Evolutionary conservation across 2,329 filamentous ascomycete genomes (phyloP).

Genomic region (Monilinia vaccinii-corymbosi): DNA sequence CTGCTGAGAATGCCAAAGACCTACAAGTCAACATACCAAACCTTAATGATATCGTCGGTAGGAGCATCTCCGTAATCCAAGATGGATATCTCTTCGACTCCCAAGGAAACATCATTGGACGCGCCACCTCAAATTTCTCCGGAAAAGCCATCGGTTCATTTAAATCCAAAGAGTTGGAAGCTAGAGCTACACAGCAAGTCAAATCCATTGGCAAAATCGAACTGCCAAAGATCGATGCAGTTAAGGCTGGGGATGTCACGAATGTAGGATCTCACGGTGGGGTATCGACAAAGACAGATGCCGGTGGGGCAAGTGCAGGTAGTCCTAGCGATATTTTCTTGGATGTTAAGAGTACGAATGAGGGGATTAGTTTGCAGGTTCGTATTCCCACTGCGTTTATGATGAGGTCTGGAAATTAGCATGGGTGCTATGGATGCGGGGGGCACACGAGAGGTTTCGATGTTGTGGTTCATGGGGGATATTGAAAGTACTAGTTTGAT

Average conservation of each 20-base stretch:
- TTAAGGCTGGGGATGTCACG: background rate
- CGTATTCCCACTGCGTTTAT: slow-evolving; percentile 10
- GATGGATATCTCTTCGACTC: slow-evolving; percentile 52
- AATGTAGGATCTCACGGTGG: background rate
- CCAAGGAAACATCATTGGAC: slow-evolving; percentile 48
- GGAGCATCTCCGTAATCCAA: slow-evolving; percentile 55
- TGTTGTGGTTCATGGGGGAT: no score
- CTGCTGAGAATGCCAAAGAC: background rate
- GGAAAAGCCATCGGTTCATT: slow-evolving; percentile 6
- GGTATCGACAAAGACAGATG: background rate
- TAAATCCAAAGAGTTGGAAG: slow-evolving; percentile 8
- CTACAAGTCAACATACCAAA: background rate
- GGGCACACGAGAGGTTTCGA: no score
- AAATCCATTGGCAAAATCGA: background rate
- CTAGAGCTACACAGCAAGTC: background rate
- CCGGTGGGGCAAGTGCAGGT: background rate
- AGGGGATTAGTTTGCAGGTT: slow-evolving; percentile 10
- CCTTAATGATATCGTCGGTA: slow-evolving; percentile 44
- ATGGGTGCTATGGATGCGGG: slow-evolving; percentile 40
- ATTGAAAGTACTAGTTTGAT: no score
- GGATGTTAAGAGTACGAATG: slow-evolving; percentile 10
- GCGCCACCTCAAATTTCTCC: slow-evolving; percentile 30
- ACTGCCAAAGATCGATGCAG: background rate
- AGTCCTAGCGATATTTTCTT: slow-evolving; percentile 12
- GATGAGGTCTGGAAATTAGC: background rate